Conservation (phyloP, 495 filamentous ascomycete species). For the Penicillium paradoxum region DNA sequence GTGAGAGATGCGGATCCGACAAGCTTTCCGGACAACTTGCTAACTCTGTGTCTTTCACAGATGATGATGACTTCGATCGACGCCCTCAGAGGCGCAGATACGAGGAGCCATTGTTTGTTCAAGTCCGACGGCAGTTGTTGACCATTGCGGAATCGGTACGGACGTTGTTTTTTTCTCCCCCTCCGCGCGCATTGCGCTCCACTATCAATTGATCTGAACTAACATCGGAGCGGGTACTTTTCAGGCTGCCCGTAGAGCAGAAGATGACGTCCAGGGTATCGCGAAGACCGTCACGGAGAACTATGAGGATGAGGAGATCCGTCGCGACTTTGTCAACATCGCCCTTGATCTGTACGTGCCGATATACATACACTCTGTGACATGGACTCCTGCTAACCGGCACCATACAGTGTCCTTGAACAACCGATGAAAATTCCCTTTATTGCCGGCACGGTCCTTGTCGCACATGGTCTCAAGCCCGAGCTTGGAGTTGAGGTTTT, state of each 20-base stretch:
- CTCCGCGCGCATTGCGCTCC: constrained; percentile 6
- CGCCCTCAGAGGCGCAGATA: constrained; percentile 70
- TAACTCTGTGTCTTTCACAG: constrained; percentile 32
- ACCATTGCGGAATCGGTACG: constrained; percentile 77
- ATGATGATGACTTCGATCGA: constrained; percentile 73
- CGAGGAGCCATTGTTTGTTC: constrained; percentile 69
- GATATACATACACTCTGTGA: background rate
- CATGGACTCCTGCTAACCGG: constrained; percentile 5
- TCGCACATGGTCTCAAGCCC: constrained; percentile 66
- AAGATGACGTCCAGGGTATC: constrained; percentile 74
- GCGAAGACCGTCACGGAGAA: constrained; percentile 72
- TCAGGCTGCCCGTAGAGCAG: constrained; percentile 66
- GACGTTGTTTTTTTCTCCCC: constrained; percentile 5
- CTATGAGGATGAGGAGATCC: constrained; percentile 73
- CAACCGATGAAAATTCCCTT: constrained; percentile 97
- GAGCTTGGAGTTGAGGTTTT: constrained; percentile 68
- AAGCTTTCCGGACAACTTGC: constrained; percentile 6
- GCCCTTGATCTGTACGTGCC: constrained; percentile 64
- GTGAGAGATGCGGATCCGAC: constrained; percentile 27
- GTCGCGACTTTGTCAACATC: constrained; percentile 63
- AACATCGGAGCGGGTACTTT: background rate
- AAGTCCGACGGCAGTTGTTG: constrained; percentile 75
- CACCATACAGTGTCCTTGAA: constrained; percentile 55
- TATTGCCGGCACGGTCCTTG: constrained; percentile 71
- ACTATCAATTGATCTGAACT: constrained; percentile 5